phyloP scores from a whole-genome alignment of 2,329 filamentous ascomycete genomes.

The Penicillium sp. region DNA sequence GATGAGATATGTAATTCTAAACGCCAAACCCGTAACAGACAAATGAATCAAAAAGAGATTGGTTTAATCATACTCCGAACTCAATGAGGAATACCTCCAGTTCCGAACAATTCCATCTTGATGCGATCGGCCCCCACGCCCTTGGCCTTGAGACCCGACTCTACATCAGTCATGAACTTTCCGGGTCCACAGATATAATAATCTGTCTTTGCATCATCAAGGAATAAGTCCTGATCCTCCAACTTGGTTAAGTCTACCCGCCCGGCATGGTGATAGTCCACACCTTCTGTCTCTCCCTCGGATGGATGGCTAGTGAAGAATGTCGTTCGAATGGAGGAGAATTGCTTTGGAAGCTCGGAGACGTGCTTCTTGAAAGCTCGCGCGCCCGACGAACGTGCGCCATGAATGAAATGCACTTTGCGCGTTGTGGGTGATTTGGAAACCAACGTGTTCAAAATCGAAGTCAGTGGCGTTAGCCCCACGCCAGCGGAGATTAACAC shows the following conservation, averaged over 20 bases:
- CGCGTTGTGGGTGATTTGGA: conserved; percentile 46
- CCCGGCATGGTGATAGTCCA: conserved; percentile 61
- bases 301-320: conserved; percentile 59
- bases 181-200: conserved; percentile 74
- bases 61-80: background rate
- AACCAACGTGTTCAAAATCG: conserved; percentile 58
- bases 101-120: conserved; percentile 68
- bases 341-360: conserved; percentile 42
- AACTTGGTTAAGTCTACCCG: conserved; percentile 60
- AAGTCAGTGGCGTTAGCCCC: conserved; percentile 60
- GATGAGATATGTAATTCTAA: conserved; percentile 5
- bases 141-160: conserved; percentile 52
- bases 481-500: conserved; percentile 64
- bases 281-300: conserved; percentile 51
- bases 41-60: background rate
- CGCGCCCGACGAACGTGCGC: conserved; percentile 49
- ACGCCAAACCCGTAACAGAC: background rate
- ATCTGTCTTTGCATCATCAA: conserved; percentile 55
- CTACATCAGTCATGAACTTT: conserved; percentile 65
- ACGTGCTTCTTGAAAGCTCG: conserved; percentile 58
- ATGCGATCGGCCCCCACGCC: conserved; percentile 62
- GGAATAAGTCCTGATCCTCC: conserved; percentile 56
- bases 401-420: conserved; percentile 61
- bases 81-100: conserved; percentile 45
- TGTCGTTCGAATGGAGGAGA: conserved; percentile 52